These are phyloP conservation scores for Umbelopsis sp. DNA, from an alignment of 371 early-diverging fungal species.

Conservation along the genomic window DNA sequence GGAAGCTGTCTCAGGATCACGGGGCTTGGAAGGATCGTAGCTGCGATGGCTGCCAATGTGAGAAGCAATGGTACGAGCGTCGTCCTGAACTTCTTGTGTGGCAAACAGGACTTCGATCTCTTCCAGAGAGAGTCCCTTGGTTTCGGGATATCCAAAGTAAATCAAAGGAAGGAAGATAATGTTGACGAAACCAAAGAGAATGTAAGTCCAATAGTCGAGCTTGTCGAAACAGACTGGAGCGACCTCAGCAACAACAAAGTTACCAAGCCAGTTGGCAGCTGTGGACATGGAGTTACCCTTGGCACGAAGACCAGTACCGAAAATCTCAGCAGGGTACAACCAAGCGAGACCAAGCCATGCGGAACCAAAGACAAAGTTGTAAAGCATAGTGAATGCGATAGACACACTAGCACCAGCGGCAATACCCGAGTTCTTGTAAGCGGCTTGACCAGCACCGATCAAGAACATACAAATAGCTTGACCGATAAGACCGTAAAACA, in stretches of 20 bases:
- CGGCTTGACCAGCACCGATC: conserved; percentile 37
- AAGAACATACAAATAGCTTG: conserved; percentile 34
- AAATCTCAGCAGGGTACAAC: conserved; percentile 67
- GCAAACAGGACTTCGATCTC: conserved; percentile 58
- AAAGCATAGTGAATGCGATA: conserved; percentile 43
- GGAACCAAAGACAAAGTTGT: conserved; percentile 58
- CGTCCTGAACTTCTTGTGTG: conserved; percentile 32
- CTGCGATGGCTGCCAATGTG: conserved; percentile 19
- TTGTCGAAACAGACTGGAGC: conserved; percentile 48
- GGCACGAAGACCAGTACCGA: conserved; percentile 44
- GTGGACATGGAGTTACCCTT: conserved; percentile 61
- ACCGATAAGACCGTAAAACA: conserved; percentile 37
- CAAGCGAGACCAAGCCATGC: conserved; percentile 64
- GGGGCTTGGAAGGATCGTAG: conserved; percentile 15
- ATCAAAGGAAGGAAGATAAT: conserved; percentile 38
- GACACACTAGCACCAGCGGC: conserved; percentile 29
- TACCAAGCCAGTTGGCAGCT: conserved; percentile 72
- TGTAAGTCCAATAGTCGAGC: conserved; percentile 49
- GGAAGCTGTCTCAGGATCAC: conserved; percentile 17
- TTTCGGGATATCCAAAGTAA: conserved; percentile 53
- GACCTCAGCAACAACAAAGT: conserved; percentile 53
- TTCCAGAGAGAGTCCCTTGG: conserved; percentile 61
- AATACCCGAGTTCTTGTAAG: conserved; percentile 25
- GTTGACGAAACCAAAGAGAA: conserved; percentile 46
- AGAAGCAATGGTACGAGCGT: conserved; percentile 38